Percentiles rank a stretch among this genome's conserved stretches.
Evolutionary conservation across 2,329 filamentous ascomycete genomes (phyloP).

Genomic region (Penicillium brasilianum): DNA sequence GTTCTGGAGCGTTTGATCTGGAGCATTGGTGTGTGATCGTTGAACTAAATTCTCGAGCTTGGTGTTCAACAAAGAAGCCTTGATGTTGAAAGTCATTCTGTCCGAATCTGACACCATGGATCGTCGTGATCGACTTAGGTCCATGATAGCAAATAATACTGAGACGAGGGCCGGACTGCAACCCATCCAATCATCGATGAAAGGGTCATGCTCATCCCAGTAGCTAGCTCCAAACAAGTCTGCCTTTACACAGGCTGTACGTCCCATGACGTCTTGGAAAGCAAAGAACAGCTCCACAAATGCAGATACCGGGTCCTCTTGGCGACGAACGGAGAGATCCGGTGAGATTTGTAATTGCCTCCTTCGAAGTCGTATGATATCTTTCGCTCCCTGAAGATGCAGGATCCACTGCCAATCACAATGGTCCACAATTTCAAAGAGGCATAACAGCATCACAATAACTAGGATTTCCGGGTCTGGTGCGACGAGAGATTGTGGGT

Average conservation of each 20-base stretch:
- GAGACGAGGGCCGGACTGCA: conserved; percentile 2
- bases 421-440: conserved; percentile 42
- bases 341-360: conserved; percentile 19
- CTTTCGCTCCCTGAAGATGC: conserved; percentile 48
- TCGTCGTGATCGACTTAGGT: background rate
- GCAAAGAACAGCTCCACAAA: conserved; percentile 47
- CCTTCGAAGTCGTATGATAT: conserved; percentile 44
- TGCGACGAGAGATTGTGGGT: conserved; percentile 1
- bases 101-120: background rate
- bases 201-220: conserved; percentile 35
- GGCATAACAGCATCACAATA: conserved; percentile 43
- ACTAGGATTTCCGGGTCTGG: conserved; percentile 29
- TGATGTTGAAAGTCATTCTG: background rate
- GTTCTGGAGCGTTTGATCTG: background rate
- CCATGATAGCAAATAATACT: background rate
- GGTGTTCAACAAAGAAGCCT: conserved; percentile 1
- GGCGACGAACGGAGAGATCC: background rate
- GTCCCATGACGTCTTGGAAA: conserved; percentile 51
- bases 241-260: conserved; percentile 50
- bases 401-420: conserved; percentile 47
- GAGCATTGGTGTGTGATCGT: too few species aligned
- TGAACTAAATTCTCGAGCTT: background rate
- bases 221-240: conserved; percentile 50
- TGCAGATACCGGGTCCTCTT: conserved; percentile 8
- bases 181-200: conserved; percentile 1